Evolutionary conservation across 1,284 basidiomycete genomes (phyloP), one percentile per base, ranked within the genome.

Genomic region (Phenoliferia sp.): DNA sequence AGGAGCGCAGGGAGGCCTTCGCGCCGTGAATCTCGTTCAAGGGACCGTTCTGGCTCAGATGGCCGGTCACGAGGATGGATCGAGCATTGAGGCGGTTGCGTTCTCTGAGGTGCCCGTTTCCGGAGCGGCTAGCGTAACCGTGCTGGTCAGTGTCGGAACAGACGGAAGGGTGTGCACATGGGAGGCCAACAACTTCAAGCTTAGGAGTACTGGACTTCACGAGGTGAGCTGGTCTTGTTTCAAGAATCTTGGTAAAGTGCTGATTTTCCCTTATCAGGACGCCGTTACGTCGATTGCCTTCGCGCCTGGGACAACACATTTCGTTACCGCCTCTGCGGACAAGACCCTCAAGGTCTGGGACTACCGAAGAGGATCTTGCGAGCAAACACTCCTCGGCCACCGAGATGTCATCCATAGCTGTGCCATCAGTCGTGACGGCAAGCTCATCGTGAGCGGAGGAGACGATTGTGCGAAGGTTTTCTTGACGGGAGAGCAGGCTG

Each of bases 121-220:
- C 69, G 79, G 55, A 62, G 84, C 84, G 58, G 87, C 83, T 7
- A 82, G 83, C 67, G 85, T 88, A 35, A 73, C 71, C 44, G 75
- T 73, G n/a, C 67, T 75, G 22, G 87, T 94, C 1, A 94, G 90
- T 1, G 94, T 90, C 10, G 93, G 86, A 2, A 98, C 94, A 12
- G 96, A 99, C 77, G 94, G 94, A 0, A 94, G 91, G 78, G 89
- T 88, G 32, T 92, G 90, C 76, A 88, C 97, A 55, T 98, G 94
- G 93, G 95, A 99, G 80, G 83, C 95, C 50, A 85, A 85, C 59
- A 92, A 91, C 17, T 90, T 90, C 83, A 84, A 89, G 68, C 79
- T 93, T 59, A 85, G 94, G 66, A 84, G 88, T 29, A 91, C 90
- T 34, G 81, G 94, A 9, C 83, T 88, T 70, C 92, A 95, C 76